These are phyloP conservation scores for Colletotrichum falcatum DNA, from an alignment of 2,329 filamentous ascomycete species.

Conservation along the genomic window DNA sequence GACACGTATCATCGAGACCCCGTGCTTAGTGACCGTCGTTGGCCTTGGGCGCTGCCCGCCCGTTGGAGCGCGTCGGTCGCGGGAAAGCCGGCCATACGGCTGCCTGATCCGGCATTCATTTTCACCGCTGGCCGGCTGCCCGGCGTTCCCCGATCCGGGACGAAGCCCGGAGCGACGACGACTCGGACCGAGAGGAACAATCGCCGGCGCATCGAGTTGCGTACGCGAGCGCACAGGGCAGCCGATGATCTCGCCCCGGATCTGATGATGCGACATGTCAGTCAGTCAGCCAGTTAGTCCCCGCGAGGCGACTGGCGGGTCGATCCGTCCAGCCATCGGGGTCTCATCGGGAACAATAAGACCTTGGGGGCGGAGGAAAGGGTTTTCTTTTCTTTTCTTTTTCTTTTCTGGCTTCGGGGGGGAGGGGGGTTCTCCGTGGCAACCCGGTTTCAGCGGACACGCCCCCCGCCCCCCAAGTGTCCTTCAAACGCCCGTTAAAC, in stretches of 20 bases:
- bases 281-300: background rate
- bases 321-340: conserved; percentile 32
- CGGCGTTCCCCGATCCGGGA: conserved; percentile 18
- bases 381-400: background rate
- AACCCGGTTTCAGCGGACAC: conserved; percentile 25
- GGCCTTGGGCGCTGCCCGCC: background rate
- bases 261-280: conserved; percentile 37
- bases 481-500: background rate
- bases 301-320: conserved; percentile 31
- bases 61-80: background rate
- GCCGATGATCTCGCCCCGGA: conserved; percentile 28
- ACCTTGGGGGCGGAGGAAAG: background rate
- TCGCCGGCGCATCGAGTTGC: background rate
- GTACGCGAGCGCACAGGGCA: conserved; percentile 27
- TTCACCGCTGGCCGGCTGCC: background rate
- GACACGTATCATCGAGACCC: conserved; percentile 8
- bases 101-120: background rate
- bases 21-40: conserved; percentile 6
- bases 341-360: conserved; percentile 6
- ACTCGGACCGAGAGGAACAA: conserved; percentile 10
- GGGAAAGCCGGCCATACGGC: conserved; percentile 5
- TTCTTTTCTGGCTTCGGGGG: conserved; percentile 15
- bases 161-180: conserved; percentile 15
- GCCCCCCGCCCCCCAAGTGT: background rate
- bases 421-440: conserved; percentile 8